phyloP scores from a whole-genome alignment of 2,329 filamentous ascomycete genomes.

The Fusarium sp. region DNA sequence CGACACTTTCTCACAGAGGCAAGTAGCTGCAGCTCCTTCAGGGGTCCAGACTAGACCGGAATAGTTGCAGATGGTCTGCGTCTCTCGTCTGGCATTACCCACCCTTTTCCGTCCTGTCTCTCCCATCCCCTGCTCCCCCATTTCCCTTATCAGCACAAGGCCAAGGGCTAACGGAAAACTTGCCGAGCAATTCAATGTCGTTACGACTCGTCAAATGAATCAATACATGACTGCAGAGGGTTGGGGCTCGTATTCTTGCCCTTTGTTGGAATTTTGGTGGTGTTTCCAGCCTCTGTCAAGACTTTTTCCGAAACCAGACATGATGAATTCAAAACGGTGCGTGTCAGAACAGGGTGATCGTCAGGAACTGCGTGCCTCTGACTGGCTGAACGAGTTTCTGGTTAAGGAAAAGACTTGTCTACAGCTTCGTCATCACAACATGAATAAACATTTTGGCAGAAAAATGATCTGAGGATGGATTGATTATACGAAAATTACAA shows the following conservation, averaged over 20 bases:
- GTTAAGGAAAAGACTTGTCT: slow-evolving; percentile 29
- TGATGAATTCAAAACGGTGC: slow-evolving; percentile 24
- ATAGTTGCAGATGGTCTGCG: slow-evolving; percentile 23
- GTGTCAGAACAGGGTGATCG: slow-evolving; percentile 35
- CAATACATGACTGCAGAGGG: slow-evolving; percentile 7
- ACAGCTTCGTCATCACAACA: slow-evolving; percentile 29
- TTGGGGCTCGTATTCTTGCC: slow-evolving; percentile 19
- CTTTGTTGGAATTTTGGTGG: slow-evolving; percentile 13
- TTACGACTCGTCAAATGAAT: neutral
- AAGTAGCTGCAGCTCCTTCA: slow-evolving; percentile 13
- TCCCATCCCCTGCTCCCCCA: slow-evolving; percentile 7
- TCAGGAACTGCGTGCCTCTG: slow-evolving; percentile 31
- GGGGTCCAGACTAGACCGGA: slow-evolving; percentile 25
- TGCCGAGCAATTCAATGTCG: slow-evolving; percentile 11
- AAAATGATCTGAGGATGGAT: slow-evolving; percentile 8
- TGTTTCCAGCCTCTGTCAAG: slow-evolving; percentile 14
- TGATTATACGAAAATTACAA: slow-evolving; percentile 4
- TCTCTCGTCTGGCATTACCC: slow-evolving; percentile 31
- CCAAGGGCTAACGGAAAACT: slow-evolving; percentile 9
- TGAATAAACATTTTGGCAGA: neutral
- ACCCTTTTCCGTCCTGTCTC: slow-evolving; percentile 13
- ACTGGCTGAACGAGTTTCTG: slow-evolving; percentile 23
- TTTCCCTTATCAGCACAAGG: slow-evolving; percentile 28
- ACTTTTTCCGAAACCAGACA: slow-evolving; percentile 21
- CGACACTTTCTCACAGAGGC: slow-evolving; percentile 28